phyloP scores from a whole-genome alignment of 2,329 filamentous ascomycete species.

The Ampelomyces quisqualis region DNA sequence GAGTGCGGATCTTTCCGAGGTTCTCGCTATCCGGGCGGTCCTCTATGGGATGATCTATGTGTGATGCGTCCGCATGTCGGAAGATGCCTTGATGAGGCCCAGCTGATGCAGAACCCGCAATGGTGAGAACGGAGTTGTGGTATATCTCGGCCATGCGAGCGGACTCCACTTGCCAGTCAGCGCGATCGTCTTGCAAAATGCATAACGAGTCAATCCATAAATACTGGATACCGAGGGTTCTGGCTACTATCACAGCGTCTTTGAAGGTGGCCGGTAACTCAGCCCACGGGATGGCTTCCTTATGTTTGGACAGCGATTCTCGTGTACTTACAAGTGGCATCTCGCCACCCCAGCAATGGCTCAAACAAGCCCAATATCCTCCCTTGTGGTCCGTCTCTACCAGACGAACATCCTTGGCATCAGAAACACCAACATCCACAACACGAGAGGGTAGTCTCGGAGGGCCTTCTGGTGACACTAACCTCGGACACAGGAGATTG shows the following conservation, averaged over 20 bases:
- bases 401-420: not conserved
- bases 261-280: conserved; percentile 10
- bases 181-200: conserved; percentile 6
- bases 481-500: not conserved
- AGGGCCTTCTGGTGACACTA: not conserved
- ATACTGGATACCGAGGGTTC: conserved; percentile 1
- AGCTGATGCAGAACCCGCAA: conserved; percentile 9
- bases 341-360: conserved; percentile 11
- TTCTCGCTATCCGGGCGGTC: not conserved
- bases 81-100: conserved; percentile 7
- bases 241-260: conserved; percentile 4
- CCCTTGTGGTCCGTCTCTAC: conserved; percentile 1
- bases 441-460: not conserved
- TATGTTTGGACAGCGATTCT: not conserved
- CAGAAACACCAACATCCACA: not conserved
- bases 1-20: conserved; percentile 3
- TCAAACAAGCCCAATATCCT: conserved; percentile 12
- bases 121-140: conserved; percentile 4
- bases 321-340: conserved; percentile 6
- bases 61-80: not conserved
- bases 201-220: conserved; percentile 10
- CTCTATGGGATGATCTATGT: conserved; percentile 1
- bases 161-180: conserved; percentile 8
- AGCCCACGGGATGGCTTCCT: conserved; percentile 4
- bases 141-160: conserved; percentile 12